These are phyloP conservation scores for Suillus occidentalis DNA, from an alignment of 768 basidiomycete genomes.

Conservation along the genomic window DNA sequence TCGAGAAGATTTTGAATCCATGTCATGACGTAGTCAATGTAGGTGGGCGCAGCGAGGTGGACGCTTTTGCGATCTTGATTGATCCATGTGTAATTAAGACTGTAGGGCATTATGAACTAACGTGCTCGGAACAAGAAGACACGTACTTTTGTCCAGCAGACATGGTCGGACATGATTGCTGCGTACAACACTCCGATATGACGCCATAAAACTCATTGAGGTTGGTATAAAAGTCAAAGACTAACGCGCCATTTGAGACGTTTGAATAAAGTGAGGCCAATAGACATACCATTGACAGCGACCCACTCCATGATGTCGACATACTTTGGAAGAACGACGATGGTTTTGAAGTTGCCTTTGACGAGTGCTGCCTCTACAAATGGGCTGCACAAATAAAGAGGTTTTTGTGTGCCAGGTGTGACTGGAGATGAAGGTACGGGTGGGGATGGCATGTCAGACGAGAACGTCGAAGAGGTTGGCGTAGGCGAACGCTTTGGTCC, in stretches of 20 bases:
- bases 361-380: constrained; percentile 95
- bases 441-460: constrained; percentile 44
- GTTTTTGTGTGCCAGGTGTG: constrained; percentile 41
- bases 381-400: constrained; percentile 88
- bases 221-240: constrained; percentile 97
- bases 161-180: constrained; percentile 90
- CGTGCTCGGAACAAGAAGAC: background rate
- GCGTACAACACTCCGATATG: constrained; percentile 89
- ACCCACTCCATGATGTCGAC: constrained; percentile 98
- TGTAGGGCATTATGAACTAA: constrained; percentile 27
- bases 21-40: constrained; percentile 98
- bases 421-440: constrained; percentile 42
- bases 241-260: constrained; percentile 39
- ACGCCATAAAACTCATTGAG: constrained; percentile 96
- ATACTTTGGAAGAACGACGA: constrained; percentile 94
- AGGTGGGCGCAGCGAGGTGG: constrained; percentile 87
- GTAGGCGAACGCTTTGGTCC: constrained; percentile 72
- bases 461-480: constrained; percentile 65
- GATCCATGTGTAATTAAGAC: constrained; percentile 93
- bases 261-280: no score
- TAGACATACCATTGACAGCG: constrained; percentile 80
- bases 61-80: constrained; percentile 89
- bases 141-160: constrained; percentile 82
- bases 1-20: constrained; percentile 93
- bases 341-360: constrained; percentile 98